Evolutionary conservation across 2,329 filamentous ascomycete species (phyloP), one percentile per base, ranked within the genome.

Genomic region (Neonectria ditissima): DNA sequence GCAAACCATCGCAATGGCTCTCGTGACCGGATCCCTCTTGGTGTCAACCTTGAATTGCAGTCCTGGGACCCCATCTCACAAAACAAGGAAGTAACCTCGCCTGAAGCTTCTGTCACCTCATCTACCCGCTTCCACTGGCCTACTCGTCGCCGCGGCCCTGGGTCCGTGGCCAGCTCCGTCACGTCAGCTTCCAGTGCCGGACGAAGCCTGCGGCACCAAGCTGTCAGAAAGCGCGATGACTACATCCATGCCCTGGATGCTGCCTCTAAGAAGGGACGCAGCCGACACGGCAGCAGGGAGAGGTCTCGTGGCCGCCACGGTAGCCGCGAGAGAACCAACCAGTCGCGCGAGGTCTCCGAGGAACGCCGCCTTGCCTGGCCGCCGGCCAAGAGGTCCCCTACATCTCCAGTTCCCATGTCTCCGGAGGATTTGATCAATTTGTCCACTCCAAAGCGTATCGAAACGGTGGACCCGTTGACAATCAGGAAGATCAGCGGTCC

Each of bases 381-480:
- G 66, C 91, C 89, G 74, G 88, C 91, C 18, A 97, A 97, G 79
- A 86, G 92, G 22, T 97, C 95, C 1, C 95, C 95, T 1, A 97
- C 93, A 2, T 97, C 95, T 0, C 95, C 95, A 0, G 86, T 97
- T 2, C 93, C 94, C 3, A 97, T 97, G 94, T 97, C 94, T 3
- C 94, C 94, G 0, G 93, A 97, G 71, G 94, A 97, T 72, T 76
- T 92, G 63, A 87, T 89, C 73, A 90, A 87, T 69, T 78, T 91
- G 53, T 86, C 85, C 66, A 86, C 82, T 1, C 81, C 83, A 1
- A 80, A 74, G 28, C 71, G 73, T 67, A 74, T 55, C 7, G 73
- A 76, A 2, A 66, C 69, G 2, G 75, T 70, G 18, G 84, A 85
- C 20, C 82, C 84, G 5, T 69, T 72, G 44, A 84, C 83, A 0